Conservation (phyloP, 768 basidiomycete genomes). For the Cytidiella melzeri region DNA sequence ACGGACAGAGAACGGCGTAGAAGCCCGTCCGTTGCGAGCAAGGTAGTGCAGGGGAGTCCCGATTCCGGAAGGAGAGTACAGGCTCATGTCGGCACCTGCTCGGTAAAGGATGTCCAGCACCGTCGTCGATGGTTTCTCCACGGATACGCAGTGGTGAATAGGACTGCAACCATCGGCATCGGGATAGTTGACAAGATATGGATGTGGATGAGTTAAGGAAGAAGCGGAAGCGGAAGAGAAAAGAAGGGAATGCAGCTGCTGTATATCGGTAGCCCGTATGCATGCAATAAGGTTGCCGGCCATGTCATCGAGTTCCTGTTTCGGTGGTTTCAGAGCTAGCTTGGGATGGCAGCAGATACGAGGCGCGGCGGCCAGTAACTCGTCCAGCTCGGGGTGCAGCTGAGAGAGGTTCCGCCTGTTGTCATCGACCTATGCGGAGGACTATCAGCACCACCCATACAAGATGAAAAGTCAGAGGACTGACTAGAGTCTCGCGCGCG, state of each 20-base stretch:
- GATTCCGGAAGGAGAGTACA: constrained; percentile 58
- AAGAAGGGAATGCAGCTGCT: constrained; percentile 12
- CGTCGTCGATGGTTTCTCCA: constrained; percentile 48
- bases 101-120: constrained; percentile 67
- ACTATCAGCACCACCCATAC: background rate
- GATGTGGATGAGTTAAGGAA: constrained; percentile 47
- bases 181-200: constrained; percentile 60
- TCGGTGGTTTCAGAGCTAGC: constrained; percentile 1
- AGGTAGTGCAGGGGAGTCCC: constrained; percentile 67
- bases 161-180: constrained; percentile 68
- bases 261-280: constrained; percentile 1
- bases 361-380: background rate
- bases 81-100: constrained; percentile 67
- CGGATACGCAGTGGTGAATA: constrained; percentile 63
- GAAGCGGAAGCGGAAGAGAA: constrained; percentile 42
- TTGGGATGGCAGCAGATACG: constrained; percentile 3
- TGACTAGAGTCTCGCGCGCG: constrained; percentile 54
- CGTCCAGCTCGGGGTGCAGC: constrained; percentile 2
- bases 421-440: constrained; percentile 1
- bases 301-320: constrained; percentile 3
- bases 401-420: constrained; percentile 1
- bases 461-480: constrained; percentile 13
- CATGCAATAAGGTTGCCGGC: constrained; percentile 3
- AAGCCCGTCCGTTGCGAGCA: constrained; percentile 33
- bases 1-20: constrained; percentile 34